Conservation (phyloP, 306 rosid genomes). For the Vigna mungo region DNA sequence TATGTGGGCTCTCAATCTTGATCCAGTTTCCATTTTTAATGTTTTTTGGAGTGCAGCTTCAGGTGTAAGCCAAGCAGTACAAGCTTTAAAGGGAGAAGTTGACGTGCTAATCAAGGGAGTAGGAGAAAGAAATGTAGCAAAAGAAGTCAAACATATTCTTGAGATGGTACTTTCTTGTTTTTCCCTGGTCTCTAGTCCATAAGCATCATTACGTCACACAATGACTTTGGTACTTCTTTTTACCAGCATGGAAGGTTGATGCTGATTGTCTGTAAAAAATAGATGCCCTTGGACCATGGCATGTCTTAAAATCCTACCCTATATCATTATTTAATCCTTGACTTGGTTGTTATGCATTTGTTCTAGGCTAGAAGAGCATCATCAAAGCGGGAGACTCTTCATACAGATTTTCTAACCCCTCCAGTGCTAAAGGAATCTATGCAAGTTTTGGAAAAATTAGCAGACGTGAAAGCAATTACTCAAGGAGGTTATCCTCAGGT, state of each 20-base stretch:
- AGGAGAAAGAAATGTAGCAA: constrained; percentile 66
- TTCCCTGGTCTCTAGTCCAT: constrained; percentile 6
- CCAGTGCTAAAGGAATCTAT: constrained; percentile 87
- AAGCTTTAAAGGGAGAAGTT: constrained; percentile 79
- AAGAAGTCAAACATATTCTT: constrained; percentile 87
- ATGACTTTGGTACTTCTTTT: constrained; percentile 10
- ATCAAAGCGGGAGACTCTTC: constrained; percentile 77
- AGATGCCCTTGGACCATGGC: constrained; percentile 20
- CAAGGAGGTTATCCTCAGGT: constrained; percentile 99
- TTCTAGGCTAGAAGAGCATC: constrained; percentile 83
- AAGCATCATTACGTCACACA: constrained; percentile 39
- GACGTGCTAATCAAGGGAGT: constrained; percentile 70
- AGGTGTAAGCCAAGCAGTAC: constrained; percentile 60
- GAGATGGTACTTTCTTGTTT: constrained; percentile 66
- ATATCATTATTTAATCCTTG: background rate
- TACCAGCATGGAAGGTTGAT: background rate
- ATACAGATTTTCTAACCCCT: constrained; percentile 87
- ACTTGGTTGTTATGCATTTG: constrained; percentile 33
- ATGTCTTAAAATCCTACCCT: constrained; percentile 31
- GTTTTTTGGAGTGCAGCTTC: constrained; percentile 49
- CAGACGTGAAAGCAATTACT: constrained; percentile 75
- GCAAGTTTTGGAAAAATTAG: constrained; percentile 73
- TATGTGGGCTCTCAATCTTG: constrained; percentile 23
- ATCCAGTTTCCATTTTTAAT: constrained; percentile 35
- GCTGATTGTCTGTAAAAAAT: constrained; percentile 18